Evolutionary conservation across 768 basidiomycete species (phyloP).

Genomic region (Coprinellus aureogranulatus): DNA sequence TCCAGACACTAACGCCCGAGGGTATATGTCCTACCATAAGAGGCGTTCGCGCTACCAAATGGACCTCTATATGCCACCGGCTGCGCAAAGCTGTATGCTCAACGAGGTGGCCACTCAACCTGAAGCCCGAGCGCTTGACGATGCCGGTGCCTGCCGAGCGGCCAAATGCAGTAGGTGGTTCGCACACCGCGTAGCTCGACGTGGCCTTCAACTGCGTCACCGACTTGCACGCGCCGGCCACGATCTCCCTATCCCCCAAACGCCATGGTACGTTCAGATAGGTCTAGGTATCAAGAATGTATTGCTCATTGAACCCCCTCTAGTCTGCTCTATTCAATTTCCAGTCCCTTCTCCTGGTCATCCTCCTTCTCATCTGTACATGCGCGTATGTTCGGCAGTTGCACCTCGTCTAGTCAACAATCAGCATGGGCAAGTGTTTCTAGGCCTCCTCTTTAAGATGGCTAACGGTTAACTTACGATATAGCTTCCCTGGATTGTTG

Average conservation of each 20-base stretch:
- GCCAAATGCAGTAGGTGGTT: no score
- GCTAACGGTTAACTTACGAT: constrained; percentile 1
- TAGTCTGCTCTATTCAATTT: constrained; percentile 97
- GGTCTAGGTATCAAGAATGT: background rate
- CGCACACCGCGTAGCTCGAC: no score
- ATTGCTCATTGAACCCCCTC: background rate
- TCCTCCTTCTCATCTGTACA: constrained; percentile 92
- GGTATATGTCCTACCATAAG: no score
- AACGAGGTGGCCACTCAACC: no score
- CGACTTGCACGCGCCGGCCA: background rate
- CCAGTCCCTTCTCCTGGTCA: constrained; percentile 89
- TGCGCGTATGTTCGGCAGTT: constrained; percentile 93
- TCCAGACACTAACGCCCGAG: no score
- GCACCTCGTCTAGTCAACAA: constrained; percentile 89
- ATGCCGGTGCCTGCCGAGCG: no score
- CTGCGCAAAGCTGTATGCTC: no score
- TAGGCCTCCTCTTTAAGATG: background rate
- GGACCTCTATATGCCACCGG: no score
- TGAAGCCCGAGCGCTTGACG: no score
- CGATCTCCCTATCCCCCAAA: background rate
- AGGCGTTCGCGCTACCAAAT: no score
- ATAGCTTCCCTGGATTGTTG: constrained; percentile 85
- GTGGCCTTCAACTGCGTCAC: background rate
- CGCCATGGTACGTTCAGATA: constrained; percentile 1
- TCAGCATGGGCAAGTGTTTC: constrained; percentile 80